Evolutionary conservation across 1,139 yeast genomes (phyloP).

Genomic region (Groenewaldozyma sp.): DNA sequence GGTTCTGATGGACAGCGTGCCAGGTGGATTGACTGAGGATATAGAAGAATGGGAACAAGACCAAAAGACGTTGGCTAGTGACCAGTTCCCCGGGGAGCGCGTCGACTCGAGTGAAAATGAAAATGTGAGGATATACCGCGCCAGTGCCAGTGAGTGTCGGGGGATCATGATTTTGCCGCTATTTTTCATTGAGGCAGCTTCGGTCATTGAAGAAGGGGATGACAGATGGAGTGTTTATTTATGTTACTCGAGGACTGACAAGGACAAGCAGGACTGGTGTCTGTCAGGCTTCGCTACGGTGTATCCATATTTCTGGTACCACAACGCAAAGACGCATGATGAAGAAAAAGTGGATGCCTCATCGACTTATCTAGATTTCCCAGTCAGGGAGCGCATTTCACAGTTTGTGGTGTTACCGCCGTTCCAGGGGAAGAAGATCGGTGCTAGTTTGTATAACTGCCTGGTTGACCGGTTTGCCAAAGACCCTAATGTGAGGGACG

Average conservation of each 20-base stretch:
- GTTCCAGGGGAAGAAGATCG: slow-evolving; percentile 59
- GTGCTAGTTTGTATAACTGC: slow-evolving; percentile 52
- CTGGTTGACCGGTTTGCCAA: slow-evolving; percentile 47
- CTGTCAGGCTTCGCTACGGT: slow-evolving; percentile 78
- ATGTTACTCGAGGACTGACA: slow-evolving; percentile 20
- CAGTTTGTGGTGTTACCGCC: slow-evolving; percentile 83
- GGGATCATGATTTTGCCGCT: slow-evolving; percentile 66
- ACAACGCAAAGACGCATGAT: slow-evolving; percentile 52
- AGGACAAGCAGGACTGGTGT: slow-evolving; percentile 23
- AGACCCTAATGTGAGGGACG: slow-evolving; percentile 51
- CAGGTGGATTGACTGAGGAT: slow-evolving; percentile 42
- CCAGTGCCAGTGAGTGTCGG: slow-evolving; percentile 33
- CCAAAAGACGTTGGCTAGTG: slow-evolving; percentile 31
- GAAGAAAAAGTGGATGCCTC: slow-evolving; percentile 7
- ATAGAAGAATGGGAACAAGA: slow-evolving; percentile 36
- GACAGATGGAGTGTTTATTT: slow-evolving; percentile 57
- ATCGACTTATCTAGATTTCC: slow-evolving; percentile 19
- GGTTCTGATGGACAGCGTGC: neutral
- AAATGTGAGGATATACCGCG: slow-evolving; percentile 20
- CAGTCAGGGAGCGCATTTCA: slow-evolving; percentile 66
- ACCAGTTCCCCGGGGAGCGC: slow-evolving; percentile 30
- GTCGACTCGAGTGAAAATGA: slow-evolving; percentile 26
- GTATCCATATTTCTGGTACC: slow-evolving; percentile 76
- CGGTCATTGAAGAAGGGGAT: slow-evolving; percentile 71
- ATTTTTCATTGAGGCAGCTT: slow-evolving; percentile 88